Percentiles rank a stretch among this genome's conserved stretches.
Conservation (phyloP, 306 rosid genomes). For the Vigna nakashimae region DNA sequence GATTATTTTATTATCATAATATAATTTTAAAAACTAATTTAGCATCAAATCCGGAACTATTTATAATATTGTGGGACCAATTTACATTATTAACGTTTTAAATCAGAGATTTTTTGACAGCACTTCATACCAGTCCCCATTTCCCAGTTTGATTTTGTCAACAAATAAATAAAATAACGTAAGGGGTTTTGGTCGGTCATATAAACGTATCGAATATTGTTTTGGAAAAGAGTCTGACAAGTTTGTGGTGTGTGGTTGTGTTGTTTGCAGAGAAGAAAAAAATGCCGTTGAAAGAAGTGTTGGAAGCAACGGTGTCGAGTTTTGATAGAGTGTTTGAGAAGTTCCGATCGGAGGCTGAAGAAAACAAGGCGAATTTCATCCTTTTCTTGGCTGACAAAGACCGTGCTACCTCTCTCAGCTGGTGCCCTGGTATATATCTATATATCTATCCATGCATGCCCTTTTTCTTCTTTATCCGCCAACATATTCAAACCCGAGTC, state of each 20-base stretch:
- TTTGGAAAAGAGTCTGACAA: neutral
- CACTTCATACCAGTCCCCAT: too few species aligned
- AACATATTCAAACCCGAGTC: too few species aligned
- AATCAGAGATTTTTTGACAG: too few species aligned
- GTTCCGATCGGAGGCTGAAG: constrained; percentile 67
- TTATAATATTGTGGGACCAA: too few species aligned
- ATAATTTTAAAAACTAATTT: too few species aligned
- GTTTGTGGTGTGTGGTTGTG: neutral
- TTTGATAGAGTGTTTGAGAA: constrained; percentile 68
- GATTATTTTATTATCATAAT: too few species aligned
- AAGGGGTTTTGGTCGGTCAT: neutral
- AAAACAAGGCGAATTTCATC: constrained; percentile 68
- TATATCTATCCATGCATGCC: neutral
- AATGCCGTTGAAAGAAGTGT: constrained; percentile 67
- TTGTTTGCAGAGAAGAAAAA: constrained; percentile 29
- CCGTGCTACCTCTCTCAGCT: constrained; percentile 84
- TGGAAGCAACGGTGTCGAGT: constrained; percentile 67
- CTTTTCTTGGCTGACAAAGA: constrained; percentile 88
- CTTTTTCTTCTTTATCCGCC: neutral
- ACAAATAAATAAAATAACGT: neutral
- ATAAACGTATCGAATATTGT: too few species aligned
- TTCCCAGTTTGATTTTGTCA: neutral
- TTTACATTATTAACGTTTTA: too few species aligned
- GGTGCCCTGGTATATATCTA: constrained; percentile 76
- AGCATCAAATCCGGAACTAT: too few species aligned